Evolutionary conservation across 345 rosid species (phyloP), one percentile per base, ranked within the genome.

Genomic region (Salix arbutifolia): DNA sequence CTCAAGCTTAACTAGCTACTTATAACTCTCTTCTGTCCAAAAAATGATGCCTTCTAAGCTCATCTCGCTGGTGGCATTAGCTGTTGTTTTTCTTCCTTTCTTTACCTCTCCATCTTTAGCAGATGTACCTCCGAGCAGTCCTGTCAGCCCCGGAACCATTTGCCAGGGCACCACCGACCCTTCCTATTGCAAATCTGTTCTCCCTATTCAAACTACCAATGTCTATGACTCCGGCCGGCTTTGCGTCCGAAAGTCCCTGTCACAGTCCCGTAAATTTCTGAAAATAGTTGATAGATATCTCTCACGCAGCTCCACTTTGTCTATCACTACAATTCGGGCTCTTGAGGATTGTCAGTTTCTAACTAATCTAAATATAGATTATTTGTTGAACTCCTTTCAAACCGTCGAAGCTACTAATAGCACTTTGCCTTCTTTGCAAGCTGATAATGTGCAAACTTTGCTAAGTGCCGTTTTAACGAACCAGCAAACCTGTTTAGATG

Each of bases 381-480:
- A 88, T 71, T 84, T 95, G 68, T 38, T 61, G 40, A 87, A 74
- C 60, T 80, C 96, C 65, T 84, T 84, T 14, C 42, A 85, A 10
- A 84, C 89, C 30, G 85, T 90, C 60, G 85, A 85, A 71, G 26
- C 71, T 23, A 81, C 90, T 1, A 80, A 78, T 19, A 69, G 62
- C 58, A 85, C 76, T 53, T 80, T 95, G 11, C 26, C 93, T 65
- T 23, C 42, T 19, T 18, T 44, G 4, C 76, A 81, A 79, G 93
- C 96, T 4, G 97, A 95, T 1, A 93, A 93, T 16, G 79, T 91
- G 1, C 94, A 91, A 65, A 90, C 96, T 18, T 78, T 88, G 17
- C 87, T 95, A 1, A 89, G 96, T 19, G 97, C 99, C 30, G 85
- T 89, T 65, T 68, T 95, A 69, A 95, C 99, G 2, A 93, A 93